Evolutionary conservation across 768 basidiomycete species (phyloP).

Genomic region (Boletus tylopilopsis): DNA sequence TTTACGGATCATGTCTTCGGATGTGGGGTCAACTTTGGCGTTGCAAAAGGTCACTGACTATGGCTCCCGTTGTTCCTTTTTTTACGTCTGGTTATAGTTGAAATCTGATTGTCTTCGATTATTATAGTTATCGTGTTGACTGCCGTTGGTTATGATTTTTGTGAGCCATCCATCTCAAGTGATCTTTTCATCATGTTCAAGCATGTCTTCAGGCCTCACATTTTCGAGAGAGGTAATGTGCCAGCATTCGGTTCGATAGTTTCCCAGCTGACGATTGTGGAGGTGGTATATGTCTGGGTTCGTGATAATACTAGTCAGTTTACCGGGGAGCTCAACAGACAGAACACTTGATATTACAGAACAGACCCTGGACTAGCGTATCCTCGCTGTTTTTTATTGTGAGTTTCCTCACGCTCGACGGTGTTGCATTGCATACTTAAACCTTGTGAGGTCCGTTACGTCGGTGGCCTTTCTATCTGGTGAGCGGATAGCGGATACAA

Average conservation of each 20-base stretch:
- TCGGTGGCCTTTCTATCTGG: background rate
- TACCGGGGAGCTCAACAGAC: background rate
- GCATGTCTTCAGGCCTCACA: background rate
- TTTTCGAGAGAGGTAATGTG: constrained; percentile 1
- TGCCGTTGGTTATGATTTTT: background rate
- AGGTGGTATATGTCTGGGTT: constrained; percentile 2
- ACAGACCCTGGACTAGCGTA: background rate
- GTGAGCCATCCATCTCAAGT: background rate
- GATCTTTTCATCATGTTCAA: background rate
- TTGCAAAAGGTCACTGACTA: background rate
- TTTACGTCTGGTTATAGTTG: no score
- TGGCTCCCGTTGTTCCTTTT: background rate
- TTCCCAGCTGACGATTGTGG: background rate
- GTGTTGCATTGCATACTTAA: background rate
- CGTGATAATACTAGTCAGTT: background rate
- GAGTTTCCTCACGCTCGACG: background rate
- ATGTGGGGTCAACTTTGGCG: background rate
- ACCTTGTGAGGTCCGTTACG: background rate
- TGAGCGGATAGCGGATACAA: background rate
- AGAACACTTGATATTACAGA: background rate
- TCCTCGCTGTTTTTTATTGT: constrained; percentile 2
- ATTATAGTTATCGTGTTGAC: background rate
- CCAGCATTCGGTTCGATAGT: background rate
- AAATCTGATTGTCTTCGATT: background rate
- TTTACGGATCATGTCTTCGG: no score